Evolutionary conservation across 2,329 filamentous ascomycete species (phyloP), one percentile per base, ranked within the genome.

Genomic region (Calycina herbarum): DNA sequence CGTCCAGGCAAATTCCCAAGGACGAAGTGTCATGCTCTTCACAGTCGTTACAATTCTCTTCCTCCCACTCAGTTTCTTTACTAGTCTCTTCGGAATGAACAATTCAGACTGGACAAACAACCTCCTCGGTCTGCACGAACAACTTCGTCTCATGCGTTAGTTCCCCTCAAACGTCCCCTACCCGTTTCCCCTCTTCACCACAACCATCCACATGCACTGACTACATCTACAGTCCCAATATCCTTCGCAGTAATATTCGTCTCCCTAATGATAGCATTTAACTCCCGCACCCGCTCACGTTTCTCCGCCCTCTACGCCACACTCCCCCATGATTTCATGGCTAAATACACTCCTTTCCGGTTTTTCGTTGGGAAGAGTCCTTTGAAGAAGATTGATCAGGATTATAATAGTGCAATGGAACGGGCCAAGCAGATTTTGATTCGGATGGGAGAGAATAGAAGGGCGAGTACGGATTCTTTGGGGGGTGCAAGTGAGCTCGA

Each of bases 31-130:
- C 61, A 79, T 83, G 76, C 72, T 79, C 1, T 82, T 83, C 63
- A 82, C 81, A 0, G 67, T 82, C 1, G 78, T 82, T 0, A 82
- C 81, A 0, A 81, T 82, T 51, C 69, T 82, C 31, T 82, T 83
- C 62, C 69, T 79, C 1, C 78, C 79, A 0, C 69, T 80, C 5
- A 77, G 77, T 0, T 80, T 79, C 69, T 75, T 79, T 61, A 74
- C 78, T 0, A 76, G 74, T 17, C 68, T 80, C 2, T 80, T 80
- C 40, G 79, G 78, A 0, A 79, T 80, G 78, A 79, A 79, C 63
- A 70, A 67, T 45, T 13, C 59, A 24, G 64, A 56, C 59, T 66
- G 48, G 64, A 62, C 27, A 1, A 31, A 57, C 7, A 51, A 35
- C 20, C 63, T 33, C 29, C 62, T 70, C 61, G 58, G 40, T n/a